Percentiles rank a stretch among this genome's conserved stretches.
These are phyloP conservation scores for Alternaria sp. DNA, from an alignment of 2,329 filamentous ascomycete species.

Conservation along the genomic window DNA sequence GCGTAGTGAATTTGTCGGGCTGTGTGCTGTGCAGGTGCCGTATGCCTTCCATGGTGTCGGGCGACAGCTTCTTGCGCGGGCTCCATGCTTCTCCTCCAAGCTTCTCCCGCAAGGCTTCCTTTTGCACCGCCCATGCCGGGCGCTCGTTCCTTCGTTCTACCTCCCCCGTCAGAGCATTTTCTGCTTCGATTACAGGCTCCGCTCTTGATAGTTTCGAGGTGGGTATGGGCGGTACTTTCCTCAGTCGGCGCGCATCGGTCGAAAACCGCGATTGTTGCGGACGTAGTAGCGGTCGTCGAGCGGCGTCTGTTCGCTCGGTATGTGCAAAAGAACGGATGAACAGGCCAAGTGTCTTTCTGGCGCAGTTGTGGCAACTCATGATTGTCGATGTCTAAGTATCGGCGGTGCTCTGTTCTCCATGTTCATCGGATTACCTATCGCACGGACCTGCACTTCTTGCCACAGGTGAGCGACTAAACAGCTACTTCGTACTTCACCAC, in stretches of 20 bases:
- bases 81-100: slow-evolving; percentile 80
- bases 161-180: slow-evolving; percentile 45
- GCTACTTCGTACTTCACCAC: background rate
- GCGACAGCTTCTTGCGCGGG: slow-evolving; percentile 85
- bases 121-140: slow-evolving; percentile 77
- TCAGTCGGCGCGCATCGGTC: slow-evolving; percentile 19
- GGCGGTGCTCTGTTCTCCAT: slow-evolving; percentile 9
- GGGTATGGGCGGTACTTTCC: slow-evolving; percentile 4
- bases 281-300: slow-evolving; percentile 13
- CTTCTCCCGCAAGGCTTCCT: slow-evolving; percentile 76
- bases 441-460: slow-evolving; percentile 24
- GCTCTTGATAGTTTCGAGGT: slow-evolving; percentile 1
- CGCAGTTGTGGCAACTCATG: slow-evolving; percentile 45
- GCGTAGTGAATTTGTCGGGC: slow-evolving; percentile 78
- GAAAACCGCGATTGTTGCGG: slow-evolving; percentile 27
- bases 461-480: background rate
- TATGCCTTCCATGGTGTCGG: slow-evolving; percentile 90
- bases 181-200: slow-evolving; percentile 15
- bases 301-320: slow-evolving; percentile 7
- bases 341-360: slow-evolving; percentile 32
- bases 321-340: slow-evolving; percentile 33
- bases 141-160: slow-evolving; percentile 32
- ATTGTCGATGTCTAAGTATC: slow-evolving; percentile 9
- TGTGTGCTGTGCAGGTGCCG: slow-evolving; percentile 80
- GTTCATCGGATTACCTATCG: slow-evolving; percentile 21